Percentiles rank a stretch among this genome's conserved stretches.
These are phyloP conservation scores for Neopestalotiopsis rosae DNA, from an alignment of 2,329 filamentous ascomycete species.

Conservation along the genomic window DNA sequence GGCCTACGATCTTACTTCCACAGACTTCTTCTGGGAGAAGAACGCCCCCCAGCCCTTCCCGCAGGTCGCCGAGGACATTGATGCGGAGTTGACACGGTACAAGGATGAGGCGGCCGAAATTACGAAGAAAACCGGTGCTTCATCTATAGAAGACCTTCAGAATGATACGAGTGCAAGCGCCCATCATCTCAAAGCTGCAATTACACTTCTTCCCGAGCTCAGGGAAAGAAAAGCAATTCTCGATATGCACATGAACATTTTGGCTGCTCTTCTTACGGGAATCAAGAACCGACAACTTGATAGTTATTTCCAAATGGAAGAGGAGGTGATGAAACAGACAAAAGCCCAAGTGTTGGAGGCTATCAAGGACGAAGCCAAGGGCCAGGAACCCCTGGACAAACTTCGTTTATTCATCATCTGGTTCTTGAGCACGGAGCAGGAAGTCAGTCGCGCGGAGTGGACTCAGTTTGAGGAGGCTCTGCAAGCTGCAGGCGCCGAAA, in stretches of 20 bases:
- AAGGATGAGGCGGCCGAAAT: constrained; percentile 95
- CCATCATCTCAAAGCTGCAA: constrained; percentile 93
- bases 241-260: constrained; percentile 99
- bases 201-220: constrained; percentile 89
- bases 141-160: constrained; percentile 89
- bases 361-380: constrained; percentile 81
- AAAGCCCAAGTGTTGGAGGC: constrained; percentile 89
- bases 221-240: constrained; percentile 90
- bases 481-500: constrained; percentile 75
- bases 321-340: constrained; percentile 88
- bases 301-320: constrained; percentile 94
- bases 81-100: constrained; percentile 90
- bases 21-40: constrained; percentile 95
- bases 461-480: constrained; percentile 86
- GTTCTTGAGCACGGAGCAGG: constrained; percentile 92
- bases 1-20: constrained; percentile 86
- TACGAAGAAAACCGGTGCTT: constrained; percentile 92
- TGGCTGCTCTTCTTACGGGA: constrained; percentile 75
- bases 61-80: constrained; percentile 95
- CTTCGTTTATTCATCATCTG: constrained; percentile 95
- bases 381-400: constrained; percentile 85
- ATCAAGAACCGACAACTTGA: constrained; percentile 96
- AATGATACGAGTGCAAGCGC: constrained; percentile 89
- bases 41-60: constrained; percentile 92
- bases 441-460: constrained; percentile 82